These are phyloP conservation scores for Fraxinus xanthoxyloides DNA, from an alignment of 305 asterid genomes.

Conservation along the genomic window DNA sequence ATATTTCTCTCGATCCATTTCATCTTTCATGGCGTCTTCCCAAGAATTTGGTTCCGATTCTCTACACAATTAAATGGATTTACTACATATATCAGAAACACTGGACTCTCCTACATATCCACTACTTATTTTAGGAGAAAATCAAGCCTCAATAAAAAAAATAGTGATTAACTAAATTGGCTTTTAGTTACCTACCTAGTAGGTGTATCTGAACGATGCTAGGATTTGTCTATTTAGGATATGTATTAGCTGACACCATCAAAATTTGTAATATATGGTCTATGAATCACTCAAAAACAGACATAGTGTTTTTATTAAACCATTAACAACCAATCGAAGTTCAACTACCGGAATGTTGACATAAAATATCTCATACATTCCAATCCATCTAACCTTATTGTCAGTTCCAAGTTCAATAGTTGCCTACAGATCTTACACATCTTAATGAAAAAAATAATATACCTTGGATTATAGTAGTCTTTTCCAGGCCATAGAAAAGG, in stretches of 20 bases:
- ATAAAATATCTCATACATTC: not conserved
- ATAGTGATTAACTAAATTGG: not conserved
- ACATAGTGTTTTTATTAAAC: not conserved
- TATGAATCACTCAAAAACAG: not conserved
- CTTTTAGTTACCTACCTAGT: not conserved
- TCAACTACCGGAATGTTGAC: not conserved
- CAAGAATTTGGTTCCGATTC: slow-evolving; percentile 96
- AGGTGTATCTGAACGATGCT: slow-evolving; percentile 6
- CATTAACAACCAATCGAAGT: not conserved
- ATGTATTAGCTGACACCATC: not conserved
- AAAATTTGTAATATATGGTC: not conserved
- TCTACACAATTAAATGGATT: slow-evolving; percentile 31
- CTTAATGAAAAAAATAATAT: slow-evolving; percentile 15
- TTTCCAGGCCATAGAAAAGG: slow-evolving; percentile 84
- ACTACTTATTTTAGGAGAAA: not conserved
- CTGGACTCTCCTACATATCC: slow-evolving; percentile 2
- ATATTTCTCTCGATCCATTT: slow-evolving; percentile 65
- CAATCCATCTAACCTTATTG: not conserved
- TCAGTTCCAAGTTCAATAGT: not conserved
- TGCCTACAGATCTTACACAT: not conserved
- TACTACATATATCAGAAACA: not conserved
- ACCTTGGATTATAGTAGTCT: slow-evolving; percentile 98
- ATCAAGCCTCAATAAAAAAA: not conserved
- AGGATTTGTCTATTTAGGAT: not conserved
- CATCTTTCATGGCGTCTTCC: slow-evolving; percentile 81